These are phyloP conservation scores for Candida pseudoglaebosa DNA, from an alignment of 805 yeast species.

Conservation along the genomic window DNA sequence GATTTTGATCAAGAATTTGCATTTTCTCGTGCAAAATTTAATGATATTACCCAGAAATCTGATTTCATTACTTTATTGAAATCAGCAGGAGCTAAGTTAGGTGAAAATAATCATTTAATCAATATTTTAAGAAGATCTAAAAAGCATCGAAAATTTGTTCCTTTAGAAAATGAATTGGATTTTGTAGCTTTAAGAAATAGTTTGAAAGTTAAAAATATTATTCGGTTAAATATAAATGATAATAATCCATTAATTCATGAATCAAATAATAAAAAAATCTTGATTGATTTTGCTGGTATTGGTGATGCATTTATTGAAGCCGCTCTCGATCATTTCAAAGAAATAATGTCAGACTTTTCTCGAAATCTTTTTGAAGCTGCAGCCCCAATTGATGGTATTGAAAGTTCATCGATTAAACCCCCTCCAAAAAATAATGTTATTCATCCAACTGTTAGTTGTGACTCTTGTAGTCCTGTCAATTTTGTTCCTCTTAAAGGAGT, in stretches of 20 bases:
- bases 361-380: conserved; percentile 1
- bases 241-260: not conserved
- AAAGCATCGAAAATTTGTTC: conserved; percentile 38
- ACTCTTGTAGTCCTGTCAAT: conserved; percentile 27
- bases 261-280: not conserved
- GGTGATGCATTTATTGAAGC: conserved; percentile 25
- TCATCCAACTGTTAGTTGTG: conserved; percentile 27
- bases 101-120: conserved; percentile 5
- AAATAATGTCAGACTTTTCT: conserved; percentile 7
- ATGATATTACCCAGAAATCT: conserved; percentile 5
- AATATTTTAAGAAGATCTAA: conserved; percentile 41
- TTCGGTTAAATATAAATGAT: conserved; percentile 31
- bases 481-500: conserved; percentile 40
- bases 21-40: conserved; percentile 12
- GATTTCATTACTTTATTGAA: conserved; percentile 9
- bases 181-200: conserved; percentile 43
- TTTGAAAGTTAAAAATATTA: conserved; percentile 43
- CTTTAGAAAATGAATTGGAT: conserved; percentile 35
- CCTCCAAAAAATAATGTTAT: not conserved
- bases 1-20: conserved; percentile 10
- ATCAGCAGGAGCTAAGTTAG: conserved; percentile 3
- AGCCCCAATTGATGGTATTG: conserved; percentile 5
- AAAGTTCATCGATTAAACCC: conserved; percentile 2
- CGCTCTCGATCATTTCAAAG: conserved; percentile 26
- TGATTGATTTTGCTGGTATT: conserved; percentile 19